A percentile compares a stretch with the other conserved stretches of the same genome.
phyloP scores from a whole-genome alignment of 2,329 filamentous ascomycete species.

The Ramichloridium luteum region DNA sequence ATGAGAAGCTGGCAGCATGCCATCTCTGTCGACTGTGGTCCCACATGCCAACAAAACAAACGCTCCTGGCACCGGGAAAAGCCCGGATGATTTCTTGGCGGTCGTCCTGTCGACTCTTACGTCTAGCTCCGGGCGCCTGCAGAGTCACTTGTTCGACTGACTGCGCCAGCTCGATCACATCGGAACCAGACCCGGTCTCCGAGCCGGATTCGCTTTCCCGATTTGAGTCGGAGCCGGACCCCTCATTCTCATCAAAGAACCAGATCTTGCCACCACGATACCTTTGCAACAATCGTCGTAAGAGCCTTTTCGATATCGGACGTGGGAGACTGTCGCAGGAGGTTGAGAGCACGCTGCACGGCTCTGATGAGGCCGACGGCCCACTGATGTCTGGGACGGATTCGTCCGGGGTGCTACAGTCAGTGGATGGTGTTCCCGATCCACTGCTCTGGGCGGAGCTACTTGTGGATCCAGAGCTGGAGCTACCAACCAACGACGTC shows the following conservation, averaged over 20 bases:
- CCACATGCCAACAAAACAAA: slow-evolving; percentile 42
- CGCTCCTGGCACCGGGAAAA: slow-evolving; percentile 36
- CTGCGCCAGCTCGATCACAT: not conserved
- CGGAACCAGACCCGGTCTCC: too few relatives aligned
- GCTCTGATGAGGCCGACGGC: not conserved
- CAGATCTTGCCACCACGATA: slow-evolving; percentile 9
- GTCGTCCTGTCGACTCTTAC: slow-evolving; percentile 16
- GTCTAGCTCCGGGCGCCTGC: not conserved
- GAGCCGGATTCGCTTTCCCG: not conserved
- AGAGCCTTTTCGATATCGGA: slow-evolving; percentile 6
- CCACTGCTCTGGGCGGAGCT: not conserved
- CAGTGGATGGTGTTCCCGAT: not conserved
- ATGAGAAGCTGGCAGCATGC: slow-evolving; percentile 27
- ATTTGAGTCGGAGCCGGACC: not conserved
- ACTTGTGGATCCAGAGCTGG: slow-evolving; percentile 1
- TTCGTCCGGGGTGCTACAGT: too few relatives aligned
- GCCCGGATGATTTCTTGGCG: slow-evolving; percentile 17
- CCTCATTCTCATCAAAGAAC: not conserved
- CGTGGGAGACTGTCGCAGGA: slow-evolving; percentile 1
- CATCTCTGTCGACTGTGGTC: slow-evolving; percentile 31
- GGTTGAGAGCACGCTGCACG: slow-evolving; percentile 5
- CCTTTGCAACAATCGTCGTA: slow-evolving; percentile 6
- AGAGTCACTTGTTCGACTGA: not conserved
- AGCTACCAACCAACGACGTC: slow-evolving; percentile 6
- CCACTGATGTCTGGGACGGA: not conserved